Conservation (phyloP, 495 filamentous ascomycete species). For the Immersiella caudata region DNA sequence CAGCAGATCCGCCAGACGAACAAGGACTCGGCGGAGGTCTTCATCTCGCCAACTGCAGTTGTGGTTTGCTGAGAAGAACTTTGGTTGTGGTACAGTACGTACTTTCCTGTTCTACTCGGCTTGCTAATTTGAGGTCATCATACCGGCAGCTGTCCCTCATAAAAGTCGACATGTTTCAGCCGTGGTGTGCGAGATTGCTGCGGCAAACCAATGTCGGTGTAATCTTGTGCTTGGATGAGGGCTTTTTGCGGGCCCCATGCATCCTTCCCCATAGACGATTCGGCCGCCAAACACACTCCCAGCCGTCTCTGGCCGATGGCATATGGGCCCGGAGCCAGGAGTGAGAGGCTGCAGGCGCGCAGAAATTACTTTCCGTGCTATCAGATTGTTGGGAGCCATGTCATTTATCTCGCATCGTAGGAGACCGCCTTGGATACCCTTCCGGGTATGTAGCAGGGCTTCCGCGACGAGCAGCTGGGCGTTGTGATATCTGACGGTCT, state of each 20-base stretch:
- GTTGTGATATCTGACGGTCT: slow-evolving; percentile 19
- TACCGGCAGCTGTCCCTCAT: not conserved
- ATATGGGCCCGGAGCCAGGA: not conserved
- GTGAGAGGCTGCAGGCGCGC: slow-evolving; percentile 14
- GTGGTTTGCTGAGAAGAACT: not conserved
- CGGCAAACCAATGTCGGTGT: slow-evolving; percentile 20
- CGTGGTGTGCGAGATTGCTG: slow-evolving; percentile 6
- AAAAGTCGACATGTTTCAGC: slow-evolving; percentile 13
- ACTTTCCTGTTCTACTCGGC: not conserved
- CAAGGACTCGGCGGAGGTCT: not conserved
- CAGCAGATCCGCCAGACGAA: slow-evolving; percentile 23
- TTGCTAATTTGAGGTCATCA: slow-evolving; percentile 17
- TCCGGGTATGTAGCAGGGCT: slow-evolving; percentile 16
- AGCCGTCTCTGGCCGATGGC: not conserved
- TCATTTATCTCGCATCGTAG: slow-evolving; percentile 11
- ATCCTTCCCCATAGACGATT: slow-evolving; percentile 16
- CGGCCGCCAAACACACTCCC: not conserved
- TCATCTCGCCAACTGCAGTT: slow-evolving; percentile 19
- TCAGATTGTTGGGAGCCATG: slow-evolving; percentile 10
- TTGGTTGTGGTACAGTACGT: slow-evolving; percentile 6
- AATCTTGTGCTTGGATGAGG: slow-evolving; percentile 18
- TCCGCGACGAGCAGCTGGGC: slow-evolving; percentile 13
- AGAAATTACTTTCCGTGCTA: slow-evolving; percentile 9
- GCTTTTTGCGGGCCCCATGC: slow-evolving; percentile 13
- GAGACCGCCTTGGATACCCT: slow-evolving; percentile 5